Evolutionary conservation across 129 eudicot genomes (phyloP).

Genomic region (Erigeron canadensis): DNA sequence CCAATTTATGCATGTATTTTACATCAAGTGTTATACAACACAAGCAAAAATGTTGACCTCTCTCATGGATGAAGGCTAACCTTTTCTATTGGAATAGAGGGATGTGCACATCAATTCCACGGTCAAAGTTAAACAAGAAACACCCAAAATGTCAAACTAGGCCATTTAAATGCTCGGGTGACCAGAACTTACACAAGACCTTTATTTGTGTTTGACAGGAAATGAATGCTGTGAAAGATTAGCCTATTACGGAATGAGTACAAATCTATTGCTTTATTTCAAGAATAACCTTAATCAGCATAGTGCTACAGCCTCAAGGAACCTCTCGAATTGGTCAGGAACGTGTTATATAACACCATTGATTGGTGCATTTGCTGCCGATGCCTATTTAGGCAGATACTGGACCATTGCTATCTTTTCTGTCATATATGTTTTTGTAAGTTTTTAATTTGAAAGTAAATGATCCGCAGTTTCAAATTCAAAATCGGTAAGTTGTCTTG

Average conservation of each 20-base stretch:
- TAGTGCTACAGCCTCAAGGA: constrained; percentile 61
- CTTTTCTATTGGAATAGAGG: too few species aligned
- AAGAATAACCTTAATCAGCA: constrained; percentile 51
- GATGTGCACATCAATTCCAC: too few species aligned
- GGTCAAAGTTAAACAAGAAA: too few species aligned
- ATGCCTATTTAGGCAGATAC: constrained; percentile 77
- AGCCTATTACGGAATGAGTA: constrained; percentile 79
- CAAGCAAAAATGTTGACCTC: too few species aligned
- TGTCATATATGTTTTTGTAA: constrained; percentile 58
- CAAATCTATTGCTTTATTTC: constrained; percentile 68
- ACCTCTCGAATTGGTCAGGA: constrained; percentile 76
- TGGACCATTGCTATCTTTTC: constrained; percentile 86
- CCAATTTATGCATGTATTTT: too few species aligned
- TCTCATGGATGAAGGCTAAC: too few species aligned
- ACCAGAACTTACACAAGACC: background rate
- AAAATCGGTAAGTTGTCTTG: background rate
- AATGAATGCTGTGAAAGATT: constrained; percentile 80
- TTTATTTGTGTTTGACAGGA: constrained; percentile 37
- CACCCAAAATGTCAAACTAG: too few species aligned
- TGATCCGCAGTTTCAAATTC: background rate
- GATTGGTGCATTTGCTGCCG: constrained; percentile 76
- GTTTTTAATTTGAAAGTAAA: constrained; percentile 4
- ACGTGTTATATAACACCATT: constrained; percentile 78
- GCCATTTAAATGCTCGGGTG: background rate
- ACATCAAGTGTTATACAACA: too few species aligned